Percentiles rank a stretch among this genome's conserved stretches.
Conservation (phyloP, 495 filamentous ascomycete species). For the Talaromyces nanjingensis region DNA sequence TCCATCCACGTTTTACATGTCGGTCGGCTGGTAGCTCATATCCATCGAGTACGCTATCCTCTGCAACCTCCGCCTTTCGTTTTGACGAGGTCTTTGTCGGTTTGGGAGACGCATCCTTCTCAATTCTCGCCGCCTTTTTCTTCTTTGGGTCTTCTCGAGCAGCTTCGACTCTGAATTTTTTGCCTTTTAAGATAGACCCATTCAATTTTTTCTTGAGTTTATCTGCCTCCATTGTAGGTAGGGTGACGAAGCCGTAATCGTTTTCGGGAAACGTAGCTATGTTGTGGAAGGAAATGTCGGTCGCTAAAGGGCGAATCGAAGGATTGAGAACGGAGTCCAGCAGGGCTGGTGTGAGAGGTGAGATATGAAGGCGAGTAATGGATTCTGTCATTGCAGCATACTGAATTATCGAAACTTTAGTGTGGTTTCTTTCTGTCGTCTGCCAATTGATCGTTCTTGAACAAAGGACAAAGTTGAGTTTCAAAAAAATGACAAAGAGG, state of each 20-base stretch:
- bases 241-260: slow-evolving; percentile 79
- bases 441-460: neutral
- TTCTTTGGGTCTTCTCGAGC: slow-evolving; percentile 56
- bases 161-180: slow-evolving; percentile 75
- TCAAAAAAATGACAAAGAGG: neutral
- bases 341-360: slow-evolving; percentile 69
- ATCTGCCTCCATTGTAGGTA: slow-evolving; percentile 73
- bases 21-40: slow-evolving; percentile 64
- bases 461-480: neutral
- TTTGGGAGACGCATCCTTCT: slow-evolving; percentile 13
- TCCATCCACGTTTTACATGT: slow-evolving; percentile 89
- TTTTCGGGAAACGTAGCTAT: slow-evolving; percentile 84
- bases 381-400: slow-evolving; percentile 21
- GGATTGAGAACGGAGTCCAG: slow-evolving; percentile 61
- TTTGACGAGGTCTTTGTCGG: slow-evolving; percentile 29
- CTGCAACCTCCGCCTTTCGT: slow-evolving; percentile 64
- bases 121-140: slow-evolving; percentile 28
- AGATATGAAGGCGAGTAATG: slow-evolving; percentile 70
- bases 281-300: slow-evolving; percentile 77
- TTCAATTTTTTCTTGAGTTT: slow-evolving; percentile 91
- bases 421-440: neutral
- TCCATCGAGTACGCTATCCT: slow-evolving; percentile 60
- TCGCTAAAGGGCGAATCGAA: slow-evolving; percentile 55
- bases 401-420: neutral
- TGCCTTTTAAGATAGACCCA: slow-evolving; percentile 75